Conservation (phyloP, 2,329 filamentous ascomycete species). For the Fusarium veterinarium region DNA sequence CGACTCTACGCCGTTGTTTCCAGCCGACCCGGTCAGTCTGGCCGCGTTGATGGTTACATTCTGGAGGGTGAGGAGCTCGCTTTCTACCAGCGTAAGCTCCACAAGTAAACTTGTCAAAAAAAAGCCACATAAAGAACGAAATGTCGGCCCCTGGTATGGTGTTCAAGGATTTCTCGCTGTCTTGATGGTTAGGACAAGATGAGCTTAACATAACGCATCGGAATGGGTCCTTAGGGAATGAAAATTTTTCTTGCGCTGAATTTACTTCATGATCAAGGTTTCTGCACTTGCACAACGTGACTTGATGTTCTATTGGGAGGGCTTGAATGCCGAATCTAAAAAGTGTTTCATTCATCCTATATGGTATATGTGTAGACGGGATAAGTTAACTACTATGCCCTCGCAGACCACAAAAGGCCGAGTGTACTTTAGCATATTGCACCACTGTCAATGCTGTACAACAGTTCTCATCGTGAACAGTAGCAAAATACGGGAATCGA, state of each 20-base stretch:
- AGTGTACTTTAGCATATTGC: constrained; percentile 22
- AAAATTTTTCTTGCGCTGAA: constrained; percentile 51
- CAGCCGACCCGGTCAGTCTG: constrained; percentile 95
- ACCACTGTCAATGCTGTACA: constrained; percentile 8
- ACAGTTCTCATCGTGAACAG: constrained; percentile 23
- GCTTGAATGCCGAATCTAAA: background rate
- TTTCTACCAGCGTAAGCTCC: constrained; percentile 99
- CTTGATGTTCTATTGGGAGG: background rate
- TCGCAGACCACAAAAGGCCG: background rate
- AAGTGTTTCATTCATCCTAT: constrained; percentile 18
- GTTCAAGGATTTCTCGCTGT: constrained; percentile 53
- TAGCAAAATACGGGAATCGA: constrained; percentile 33
- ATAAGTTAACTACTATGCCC: constrained; percentile 4
- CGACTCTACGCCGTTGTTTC: constrained; percentile 94
- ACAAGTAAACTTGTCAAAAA: constrained; percentile 78
- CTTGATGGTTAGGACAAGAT: constrained; percentile 52
- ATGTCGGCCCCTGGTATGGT: constrained; percentile 50
- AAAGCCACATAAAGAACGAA: constrained; percentile 35
- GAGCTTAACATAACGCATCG: constrained; percentile 53
- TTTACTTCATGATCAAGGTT: constrained; percentile 47
- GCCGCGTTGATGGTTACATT: constrained; percentile 96
- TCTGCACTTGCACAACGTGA: constrained; percentile 36
- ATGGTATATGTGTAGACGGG: background rate
- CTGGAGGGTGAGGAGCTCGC: constrained; percentile 99
- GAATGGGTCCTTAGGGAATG: constrained; percentile 54